phyloP scores from a whole-genome alignment of 1,139 yeast genomes.

The Blastobotrys raffinosifermentans region DNA sequence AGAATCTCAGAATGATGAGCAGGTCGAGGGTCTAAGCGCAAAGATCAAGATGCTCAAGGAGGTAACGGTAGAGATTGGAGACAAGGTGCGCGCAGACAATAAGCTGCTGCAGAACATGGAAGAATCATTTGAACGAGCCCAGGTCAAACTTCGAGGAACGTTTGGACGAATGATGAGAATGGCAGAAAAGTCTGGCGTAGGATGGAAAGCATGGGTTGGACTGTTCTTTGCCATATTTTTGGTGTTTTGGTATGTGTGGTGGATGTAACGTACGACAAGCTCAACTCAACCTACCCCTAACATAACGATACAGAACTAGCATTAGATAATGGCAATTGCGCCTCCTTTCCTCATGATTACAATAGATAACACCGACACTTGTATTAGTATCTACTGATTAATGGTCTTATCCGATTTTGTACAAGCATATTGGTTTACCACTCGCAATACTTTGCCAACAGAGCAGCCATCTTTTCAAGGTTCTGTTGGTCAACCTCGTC shows the following conservation, averaged over 20 bases:
- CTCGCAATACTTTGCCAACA: slow-evolving; percentile 47
- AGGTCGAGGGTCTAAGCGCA: slow-evolving; percentile 60
- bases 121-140: slow-evolving; percentile 42
- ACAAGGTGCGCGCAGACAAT: slow-evolving; percentile 72
- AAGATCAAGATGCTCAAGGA: slow-evolving; percentile 66
- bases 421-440: slow-evolving; percentile 23
- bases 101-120: slow-evolving; percentile 54
- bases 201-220: slow-evolving; percentile 71
- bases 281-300: too few relatives aligned
- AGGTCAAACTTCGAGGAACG: slow-evolving; percentile 54
- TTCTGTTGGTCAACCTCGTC: slow-evolving; percentile 52
- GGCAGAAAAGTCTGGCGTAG: slow-evolving; percentile 78
- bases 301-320: neutral
- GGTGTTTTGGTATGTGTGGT: slow-evolving; percentile 82
- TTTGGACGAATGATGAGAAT: slow-evolving; percentile 68
- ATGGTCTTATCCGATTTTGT: too few relatives aligned
- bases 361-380: too few relatives aligned
- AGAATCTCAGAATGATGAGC: slow-evolving; percentile 82
- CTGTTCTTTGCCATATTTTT: slow-evolving; percentile 58
- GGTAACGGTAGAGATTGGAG: slow-evolving; percentile 72
- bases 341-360: too few relatives aligned
- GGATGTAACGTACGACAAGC: too few relatives aligned
- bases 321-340: neutral
- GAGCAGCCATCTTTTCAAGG: slow-evolving; percentile 53
- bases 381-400: too few relatives aligned